Evolutionary conservation across 768 basidiomycete species (phyloP).

Genomic region (Psilocybe azurescens): DNA sequence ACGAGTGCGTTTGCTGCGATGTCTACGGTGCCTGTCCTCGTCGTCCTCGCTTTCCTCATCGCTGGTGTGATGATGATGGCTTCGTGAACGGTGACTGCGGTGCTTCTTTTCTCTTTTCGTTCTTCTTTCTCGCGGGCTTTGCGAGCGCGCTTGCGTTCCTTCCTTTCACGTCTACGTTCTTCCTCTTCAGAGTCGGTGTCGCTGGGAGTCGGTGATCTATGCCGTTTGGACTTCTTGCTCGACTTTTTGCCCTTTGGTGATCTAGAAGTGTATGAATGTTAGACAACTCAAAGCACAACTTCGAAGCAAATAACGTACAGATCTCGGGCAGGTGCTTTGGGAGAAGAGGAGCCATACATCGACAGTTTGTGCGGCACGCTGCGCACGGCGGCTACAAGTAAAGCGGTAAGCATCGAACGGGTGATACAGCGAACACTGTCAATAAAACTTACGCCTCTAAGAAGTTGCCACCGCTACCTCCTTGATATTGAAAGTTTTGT

Average conservation of each 20-base stretch:
- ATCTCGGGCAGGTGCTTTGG: constrained; percentile 65
- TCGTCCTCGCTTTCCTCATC: constrained; percentile 44
- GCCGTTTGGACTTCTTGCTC: constrained; percentile 65
- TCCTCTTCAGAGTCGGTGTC: constrained; percentile 59
- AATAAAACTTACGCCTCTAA: constrained; percentile 66
- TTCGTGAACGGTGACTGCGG: constrained; percentile 34
- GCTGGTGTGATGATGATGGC: constrained; percentile 34
- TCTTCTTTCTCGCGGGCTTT: constrained; percentile 49
- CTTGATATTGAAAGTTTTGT: constrained; percentile 29
- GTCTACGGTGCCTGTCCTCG: constrained; percentile 28
- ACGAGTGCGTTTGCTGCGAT: constrained; percentile 17
- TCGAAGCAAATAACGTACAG: constrained; percentile 44
- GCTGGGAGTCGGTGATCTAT: constrained; percentile 54
- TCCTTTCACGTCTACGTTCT: constrained; percentile 63
- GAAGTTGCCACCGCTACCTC: constrained; percentile 47
- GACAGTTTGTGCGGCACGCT: constrained; percentile 61
- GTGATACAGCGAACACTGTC: not conserved
- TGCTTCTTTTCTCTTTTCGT: constrained; percentile 40
- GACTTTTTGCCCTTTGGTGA: constrained; percentile 61
- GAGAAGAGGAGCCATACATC: constrained; percentile 87
- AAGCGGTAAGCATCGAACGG: not conserved
- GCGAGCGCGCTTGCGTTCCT: constrained; percentile 62
- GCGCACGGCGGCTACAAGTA: constrained; percentile 63
- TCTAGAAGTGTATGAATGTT: constrained; percentile 36
- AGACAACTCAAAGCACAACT: not conserved